A percentile compares a stretch with the other conserved stretches of the same genome.
Conservation (phyloP, 2,329 filamentous ascomycete species). For the Acarospora socialis region DNA sequence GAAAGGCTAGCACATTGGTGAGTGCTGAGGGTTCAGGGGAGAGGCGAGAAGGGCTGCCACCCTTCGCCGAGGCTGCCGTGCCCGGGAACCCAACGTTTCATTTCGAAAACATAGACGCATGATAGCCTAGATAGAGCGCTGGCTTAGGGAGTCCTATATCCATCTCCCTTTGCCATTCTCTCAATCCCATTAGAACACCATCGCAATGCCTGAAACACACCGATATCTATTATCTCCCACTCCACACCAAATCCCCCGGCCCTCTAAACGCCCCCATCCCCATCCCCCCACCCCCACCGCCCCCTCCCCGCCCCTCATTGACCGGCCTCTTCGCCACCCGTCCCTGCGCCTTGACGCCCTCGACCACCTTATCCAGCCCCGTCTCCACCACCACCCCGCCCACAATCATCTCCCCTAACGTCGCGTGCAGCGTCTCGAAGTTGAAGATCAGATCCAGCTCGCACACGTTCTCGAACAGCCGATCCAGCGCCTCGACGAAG, state of each 20-base stretch:
- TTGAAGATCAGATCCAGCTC: conserved; percentile 98
- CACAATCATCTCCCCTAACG: conserved; percentile 85
- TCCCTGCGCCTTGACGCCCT: conserved; percentile 53
- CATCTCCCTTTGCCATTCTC: too few species aligned
- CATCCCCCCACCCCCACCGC: conserved; percentile 30
- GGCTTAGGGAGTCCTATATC: background rate
- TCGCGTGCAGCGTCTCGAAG: conserved; percentile 89
- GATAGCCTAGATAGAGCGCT: background rate
- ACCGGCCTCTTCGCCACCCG: conserved; percentile 25
- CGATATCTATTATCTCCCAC: too few species aligned
- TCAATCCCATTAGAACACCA: too few species aligned
- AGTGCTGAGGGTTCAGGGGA: conserved; percentile 33
- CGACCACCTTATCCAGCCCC: conserved; percentile 72
- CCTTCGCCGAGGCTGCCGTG: conserved; percentile 56
- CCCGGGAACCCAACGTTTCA: conserved; percentile 70
- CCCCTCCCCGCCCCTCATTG: conserved; percentile 27
- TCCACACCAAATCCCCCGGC: too few species aligned
- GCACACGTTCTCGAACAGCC: conserved; percentile 95
- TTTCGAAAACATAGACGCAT: conserved; percentile 59
- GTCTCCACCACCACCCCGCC: conserved; percentile 93
- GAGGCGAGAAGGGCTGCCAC: conserved; percentile 42
- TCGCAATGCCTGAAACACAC: too few species aligned
- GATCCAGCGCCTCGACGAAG: conserved; percentile 89
- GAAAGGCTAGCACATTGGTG: conserved; percentile 26
- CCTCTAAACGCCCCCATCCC: too few species aligned